These are phyloP conservation scores for Pittosporum tobira DNA, from an alignment of 129 eudicot species.

Conservation along the genomic window DNA sequence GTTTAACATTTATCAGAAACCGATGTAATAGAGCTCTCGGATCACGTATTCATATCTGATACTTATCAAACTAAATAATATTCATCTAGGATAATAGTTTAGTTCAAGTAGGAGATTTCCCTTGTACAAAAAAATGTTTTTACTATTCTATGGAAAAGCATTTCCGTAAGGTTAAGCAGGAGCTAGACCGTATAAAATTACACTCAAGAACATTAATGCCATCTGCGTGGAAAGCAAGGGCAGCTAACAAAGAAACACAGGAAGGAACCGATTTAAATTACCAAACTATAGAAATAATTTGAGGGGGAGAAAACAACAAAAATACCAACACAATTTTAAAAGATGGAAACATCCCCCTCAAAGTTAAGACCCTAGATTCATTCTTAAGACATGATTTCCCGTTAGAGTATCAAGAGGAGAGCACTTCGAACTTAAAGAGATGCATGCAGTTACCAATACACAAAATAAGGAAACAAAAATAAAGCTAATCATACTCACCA, in stretches of 20 bases:
- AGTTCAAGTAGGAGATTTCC: not conserved
- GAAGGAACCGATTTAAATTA: not conserved
- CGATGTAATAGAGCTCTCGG: not conserved
- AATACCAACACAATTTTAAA: too few relatives aligned
- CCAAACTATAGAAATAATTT: not conserved
- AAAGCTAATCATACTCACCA: constrained; percentile 31
- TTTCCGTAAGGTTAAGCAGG: not conserved
- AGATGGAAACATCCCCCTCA: not conserved
- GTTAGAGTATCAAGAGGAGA: not conserved
- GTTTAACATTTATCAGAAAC: not conserved
- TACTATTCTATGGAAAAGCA: not conserved
- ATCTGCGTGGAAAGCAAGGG: not conserved
- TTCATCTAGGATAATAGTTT: not conserved
- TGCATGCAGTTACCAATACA: not conserved
- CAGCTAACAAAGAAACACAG: not conserved
- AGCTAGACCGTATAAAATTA: not conserved
- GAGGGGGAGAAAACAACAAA: not conserved
- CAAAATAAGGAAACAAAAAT: not conserved
- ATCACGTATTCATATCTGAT: not conserved
- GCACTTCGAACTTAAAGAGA: not conserved
- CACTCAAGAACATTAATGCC: not conserved
- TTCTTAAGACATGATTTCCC: not conserved
- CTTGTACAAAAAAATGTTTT: too few relatives aligned
- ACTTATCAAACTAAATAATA: not conserved
- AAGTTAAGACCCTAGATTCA: not conserved